Base-by-base conservation (phyloP, 2,329 filamentous ascomycete species). In the Epichloe uncinata region DNA sequence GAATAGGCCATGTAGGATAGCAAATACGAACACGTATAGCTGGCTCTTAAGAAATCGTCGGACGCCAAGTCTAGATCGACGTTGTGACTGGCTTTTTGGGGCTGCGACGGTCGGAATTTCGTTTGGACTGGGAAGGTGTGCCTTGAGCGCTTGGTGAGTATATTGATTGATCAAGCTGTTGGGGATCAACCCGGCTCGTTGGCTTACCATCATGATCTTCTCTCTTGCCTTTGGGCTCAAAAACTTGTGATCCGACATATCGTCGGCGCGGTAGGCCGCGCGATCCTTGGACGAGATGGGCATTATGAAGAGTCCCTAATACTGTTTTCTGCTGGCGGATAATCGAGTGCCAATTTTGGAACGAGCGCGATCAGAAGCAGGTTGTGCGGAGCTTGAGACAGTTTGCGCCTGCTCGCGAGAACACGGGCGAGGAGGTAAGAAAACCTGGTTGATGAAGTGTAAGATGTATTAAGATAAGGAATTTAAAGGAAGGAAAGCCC, bases 1-100 rank as follows among this genome's bases (percentile, higher is more conserved):
- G 69, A 95, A 97, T 57, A 95, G 64, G 54, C 84, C 77, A 61
- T 95, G 88, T 56, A 91, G 73, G 51, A 86, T 60, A 53, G 77
- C 74, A 66, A 84, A 89, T 52, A 87, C 64, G 40, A 87, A 64
- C 49, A 81, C 64, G 66, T 88, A 77, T 41, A 90, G 65, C 61
- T 84, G 78, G 48, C 69, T 71, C 53, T 71, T 73, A 42, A 87
- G 58, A 60, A 86, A 80, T 50, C 74, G 75, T 53, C 80, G 77
- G 52, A 85, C 62, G 22, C 80, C 79, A 16, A 82, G 67, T 44
- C 70, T 70, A 18, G 71, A 71, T 35, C 66, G 63, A 26, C 58
- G 55, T 33, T 59, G 59, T 13, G 61, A 56, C 47, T 60, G 56
- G 38, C 59, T 58, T 9, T 47, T 50, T 48, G 55, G 59, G 18